Conservation (phyloP, 257 asterid species). For the Solanum habrochaites region DNA sequence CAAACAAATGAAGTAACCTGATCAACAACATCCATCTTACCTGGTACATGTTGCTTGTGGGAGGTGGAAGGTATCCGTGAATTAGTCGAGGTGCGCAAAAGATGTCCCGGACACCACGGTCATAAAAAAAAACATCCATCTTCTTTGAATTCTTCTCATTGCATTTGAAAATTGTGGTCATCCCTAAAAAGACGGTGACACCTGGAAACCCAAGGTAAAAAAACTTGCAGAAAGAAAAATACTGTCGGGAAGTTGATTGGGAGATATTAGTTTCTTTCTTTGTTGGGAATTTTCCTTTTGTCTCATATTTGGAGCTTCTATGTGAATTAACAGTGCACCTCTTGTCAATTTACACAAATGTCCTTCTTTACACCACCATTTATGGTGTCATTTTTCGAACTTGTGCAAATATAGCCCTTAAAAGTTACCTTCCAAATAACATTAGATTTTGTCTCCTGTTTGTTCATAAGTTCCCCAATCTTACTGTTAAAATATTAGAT, state of each 20-base stretch:
- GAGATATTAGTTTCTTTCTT: neutral
- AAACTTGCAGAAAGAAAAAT: neutral
- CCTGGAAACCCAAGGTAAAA: neutral
- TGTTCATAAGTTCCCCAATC: neutral
- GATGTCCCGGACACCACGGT: neutral
- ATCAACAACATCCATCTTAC: neutral
- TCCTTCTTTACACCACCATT: neutral
- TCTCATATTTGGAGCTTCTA: neutral
- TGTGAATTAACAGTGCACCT: neutral
- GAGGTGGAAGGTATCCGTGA: neutral
- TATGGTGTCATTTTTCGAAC: neutral
- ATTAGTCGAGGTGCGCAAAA: neutral
- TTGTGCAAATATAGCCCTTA: neutral
- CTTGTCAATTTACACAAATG: neutral
- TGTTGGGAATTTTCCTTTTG: neutral
- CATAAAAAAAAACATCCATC: neutral
- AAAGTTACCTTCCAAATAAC: neutral
- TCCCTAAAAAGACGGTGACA: neutral
- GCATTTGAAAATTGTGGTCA: neutral
- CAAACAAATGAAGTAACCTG: neutral
- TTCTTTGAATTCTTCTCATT: neutral
- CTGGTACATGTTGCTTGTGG: neutral
- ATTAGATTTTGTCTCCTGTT: neutral
- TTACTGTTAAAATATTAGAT: neutral
- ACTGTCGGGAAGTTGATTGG: neutral